Base-by-base conservation (phyloP, 805 yeast genomes). In the Wickerhamiella musiphila region DNA sequence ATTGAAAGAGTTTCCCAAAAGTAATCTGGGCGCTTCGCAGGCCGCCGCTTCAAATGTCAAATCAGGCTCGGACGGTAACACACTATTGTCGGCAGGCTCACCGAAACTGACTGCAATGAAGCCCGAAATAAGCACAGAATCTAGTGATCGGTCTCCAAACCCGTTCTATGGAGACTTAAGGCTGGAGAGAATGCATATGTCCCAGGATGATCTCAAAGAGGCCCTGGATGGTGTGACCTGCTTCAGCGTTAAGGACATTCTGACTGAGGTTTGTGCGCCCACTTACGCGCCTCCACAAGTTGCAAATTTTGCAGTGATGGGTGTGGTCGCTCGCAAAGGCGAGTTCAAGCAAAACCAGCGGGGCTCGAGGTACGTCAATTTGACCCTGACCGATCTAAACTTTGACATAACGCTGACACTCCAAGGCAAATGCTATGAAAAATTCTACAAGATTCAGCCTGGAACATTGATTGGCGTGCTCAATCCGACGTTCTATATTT, bases 251-350 rank as follows among this genome's bases (percentile, higher is more conserved):
- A n/a, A n/a, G n/a, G n/a, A n/a, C n/a, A n/a, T 77, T 2, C 61
- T 69, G 42, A 75, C 81, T 2, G 70, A 73, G 40, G 70, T 83
- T 1, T 41, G 50, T 18, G 75, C 90, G 2, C 90, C 93, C 0
- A 58, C 67, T 14, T 83, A 66, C 46, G 48, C 54, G 5, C 77
- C 77, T 29, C 93, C 94, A 0, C 54, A 56, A 2, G 18, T 32
- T 14, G 54, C 75, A 3, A 83, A 84, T 47, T 83, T 82, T 77
- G 73, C 74, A n/a, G 65, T 73, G 1, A 45, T 75, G n/a, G 95
- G 93, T 1, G 60, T 78, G 2, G 58, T 84, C 0, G 56, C 70
- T 4, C 46, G 49, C 14, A 82, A 82, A 45, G 57, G 71, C 4
- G 67, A 60, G 6, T 61, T 75, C 3, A 60, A 63, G 39, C 50